Evolutionary conservation across 2,329 filamentous ascomycete genomes (phyloP).

Genomic region (Fusarium sp.): DNA sequence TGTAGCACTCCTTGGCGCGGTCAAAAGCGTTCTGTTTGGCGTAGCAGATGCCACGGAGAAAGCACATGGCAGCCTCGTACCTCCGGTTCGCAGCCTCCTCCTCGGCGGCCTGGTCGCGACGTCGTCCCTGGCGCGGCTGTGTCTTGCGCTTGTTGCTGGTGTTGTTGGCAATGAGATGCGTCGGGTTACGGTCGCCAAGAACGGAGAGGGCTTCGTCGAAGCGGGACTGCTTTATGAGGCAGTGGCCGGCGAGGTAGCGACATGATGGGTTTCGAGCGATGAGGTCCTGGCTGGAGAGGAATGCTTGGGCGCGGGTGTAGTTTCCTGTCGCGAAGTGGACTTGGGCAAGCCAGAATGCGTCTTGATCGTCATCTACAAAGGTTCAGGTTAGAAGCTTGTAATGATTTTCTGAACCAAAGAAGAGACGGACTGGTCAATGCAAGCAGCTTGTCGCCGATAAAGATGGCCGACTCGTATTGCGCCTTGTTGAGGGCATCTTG

Average conservation of each 20-base stretch:
- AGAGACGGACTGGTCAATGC: slow-evolving; percentile 85
- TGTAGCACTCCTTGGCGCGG: slow-evolving; percentile 97
- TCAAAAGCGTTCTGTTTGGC: slow-evolving; percentile 98
- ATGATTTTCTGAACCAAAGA: not conserved
- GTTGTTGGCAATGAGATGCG: slow-evolving; percentile 79
- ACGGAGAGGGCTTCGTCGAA: slow-evolving; percentile 89
- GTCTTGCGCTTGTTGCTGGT: slow-evolving; percentile 57
- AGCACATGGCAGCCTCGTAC: slow-evolving; percentile 98
- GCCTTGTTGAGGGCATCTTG: slow-evolving; percentile 96
- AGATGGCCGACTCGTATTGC: slow-evolving; percentile 96
- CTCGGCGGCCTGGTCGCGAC: slow-evolving; percentile 56
- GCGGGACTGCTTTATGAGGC: slow-evolving; percentile 90
- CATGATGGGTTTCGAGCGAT: slow-evolving; percentile 86
- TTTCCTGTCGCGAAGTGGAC: slow-evolving; percentile 96
- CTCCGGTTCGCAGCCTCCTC: slow-evolving; percentile 82
- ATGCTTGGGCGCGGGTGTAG: slow-evolving; percentile 89
- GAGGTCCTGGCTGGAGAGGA: slow-evolving; percentile 87
- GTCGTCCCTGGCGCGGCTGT: slow-evolving; percentile 52
- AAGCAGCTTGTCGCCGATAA: slow-evolving; percentile 95
- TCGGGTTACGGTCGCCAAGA: slow-evolving; percentile 94
- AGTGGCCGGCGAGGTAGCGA: slow-evolving; percentile 92
- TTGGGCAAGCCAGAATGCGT: slow-evolving; percentile 98
- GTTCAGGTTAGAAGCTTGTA: slow-evolving; percentile 14
- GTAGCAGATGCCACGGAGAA: slow-evolving; percentile 91
- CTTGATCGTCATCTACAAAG: slow-evolving; percentile 83